Evolutionary conservation across 2,329 filamentous ascomycete species (phyloP).

Genomic region (Cryoendolithus antarcticus): DNA sequence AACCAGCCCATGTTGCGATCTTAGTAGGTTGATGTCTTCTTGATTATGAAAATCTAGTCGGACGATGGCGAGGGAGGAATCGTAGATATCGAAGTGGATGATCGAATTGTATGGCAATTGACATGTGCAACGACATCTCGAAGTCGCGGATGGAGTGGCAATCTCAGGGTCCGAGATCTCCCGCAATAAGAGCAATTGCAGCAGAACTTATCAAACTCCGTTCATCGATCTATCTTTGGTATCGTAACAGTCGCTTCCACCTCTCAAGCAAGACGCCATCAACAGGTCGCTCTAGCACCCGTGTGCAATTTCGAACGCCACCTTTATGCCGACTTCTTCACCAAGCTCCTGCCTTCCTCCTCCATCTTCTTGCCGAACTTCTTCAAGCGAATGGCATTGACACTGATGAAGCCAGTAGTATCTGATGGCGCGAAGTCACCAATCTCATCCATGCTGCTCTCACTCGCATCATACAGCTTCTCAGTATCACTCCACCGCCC

Average conservation of each 20-base stretch:
- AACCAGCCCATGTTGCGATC: slow-evolving; percentile 52
- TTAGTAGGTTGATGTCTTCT: background rate
- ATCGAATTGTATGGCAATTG: no score
- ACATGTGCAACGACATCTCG: background rate
- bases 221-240: no score
- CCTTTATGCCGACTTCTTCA: slow-evolving; percentile 8
- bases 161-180: background rate
- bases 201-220: no score
- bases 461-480: slow-evolving; percentile 56
- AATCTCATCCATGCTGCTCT: slow-evolving; percentile 59
- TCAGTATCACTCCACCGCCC: slow-evolving; percentile 50
- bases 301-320: background rate
- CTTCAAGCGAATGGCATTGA: slow-evolving; percentile 51
- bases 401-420: slow-evolving; percentile 56
- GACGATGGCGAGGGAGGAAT: no score
- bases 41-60: no score
- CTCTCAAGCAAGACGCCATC: no score
- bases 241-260: no score
- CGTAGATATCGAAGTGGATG: no score
- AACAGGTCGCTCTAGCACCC: no score
- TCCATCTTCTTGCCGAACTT: slow-evolving; percentile 29
- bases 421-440: slow-evolving; percentile 55
- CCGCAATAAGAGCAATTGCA: no score
- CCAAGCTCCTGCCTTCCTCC: slow-evolving; percentile 23
- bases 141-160: background rate